These are phyloP conservation scores for Linnemannia exigua DNA, from an alignment of 192 early-diverging fungal genomes.

Conservation along the genomic window DNA sequence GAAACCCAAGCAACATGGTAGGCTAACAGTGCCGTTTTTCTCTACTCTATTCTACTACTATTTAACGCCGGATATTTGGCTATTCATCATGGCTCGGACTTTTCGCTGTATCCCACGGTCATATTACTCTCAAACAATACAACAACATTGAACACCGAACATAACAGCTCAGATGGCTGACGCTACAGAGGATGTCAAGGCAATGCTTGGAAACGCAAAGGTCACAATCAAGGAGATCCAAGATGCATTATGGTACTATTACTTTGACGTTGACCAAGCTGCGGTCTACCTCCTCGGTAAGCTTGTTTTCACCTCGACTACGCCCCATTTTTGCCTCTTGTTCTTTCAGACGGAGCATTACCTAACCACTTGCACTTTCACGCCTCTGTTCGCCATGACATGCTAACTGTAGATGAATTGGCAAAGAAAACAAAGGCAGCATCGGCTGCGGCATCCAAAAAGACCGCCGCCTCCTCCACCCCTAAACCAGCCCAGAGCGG, in stretches of 20 bases:
- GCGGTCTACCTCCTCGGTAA: conserved; percentile 80
- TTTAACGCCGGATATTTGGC: not conserved
- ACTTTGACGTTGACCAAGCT: conserved; percentile 77
- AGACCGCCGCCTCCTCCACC: conserved; percentile 4
- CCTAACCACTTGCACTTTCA: not conserved
- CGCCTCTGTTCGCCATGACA: not conserved
- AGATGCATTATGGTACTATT: conserved; percentile 79
- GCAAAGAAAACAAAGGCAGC: conserved; percentile 41
- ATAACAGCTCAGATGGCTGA: conserved; percentile 61
- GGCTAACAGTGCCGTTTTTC: not conserved
- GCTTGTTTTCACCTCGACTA: conserved; percentile 56
- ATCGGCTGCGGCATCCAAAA: conserved; percentile 37
- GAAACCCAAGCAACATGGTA: not conserved
- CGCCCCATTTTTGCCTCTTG: conserved; percentile 24
- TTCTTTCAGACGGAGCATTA: not conserved
- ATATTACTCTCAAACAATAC: not conserved
- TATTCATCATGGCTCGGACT: not conserved
- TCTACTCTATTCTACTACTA: not conserved
- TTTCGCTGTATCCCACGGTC: not conserved
- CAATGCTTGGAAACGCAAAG: conserved; percentile 69
- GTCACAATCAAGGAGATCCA: conserved; percentile 77
- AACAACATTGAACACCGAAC: too few relatives aligned
- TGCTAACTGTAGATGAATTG: conserved; percentile 42
- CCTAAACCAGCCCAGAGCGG: conserved; percentile 30
- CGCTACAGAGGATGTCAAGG: conserved; percentile 70